These are phyloP conservation scores for Cladochytrium replicatum DNA, from an alignment of 192 early-diverging fungal genomes.

Conservation along the genomic window DNA sequence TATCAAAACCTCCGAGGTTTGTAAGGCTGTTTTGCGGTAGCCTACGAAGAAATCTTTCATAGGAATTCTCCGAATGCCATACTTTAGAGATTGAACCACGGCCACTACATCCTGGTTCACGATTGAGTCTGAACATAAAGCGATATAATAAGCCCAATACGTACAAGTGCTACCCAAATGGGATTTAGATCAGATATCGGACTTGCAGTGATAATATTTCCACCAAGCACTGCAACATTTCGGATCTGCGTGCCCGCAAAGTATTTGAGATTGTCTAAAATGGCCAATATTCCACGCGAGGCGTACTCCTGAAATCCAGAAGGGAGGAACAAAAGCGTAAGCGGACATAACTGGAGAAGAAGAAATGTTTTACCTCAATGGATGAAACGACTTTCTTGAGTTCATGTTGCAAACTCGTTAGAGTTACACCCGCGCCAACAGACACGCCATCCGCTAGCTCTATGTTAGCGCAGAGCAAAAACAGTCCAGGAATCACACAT, in stretches of 20 bases:
- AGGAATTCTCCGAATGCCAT: constrained; percentile 37
- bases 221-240: constrained; percentile 75
- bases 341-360: background rate
- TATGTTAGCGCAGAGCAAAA: background rate
- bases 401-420: constrained; percentile 48
- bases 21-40: constrained; percentile 67
- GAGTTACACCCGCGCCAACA: constrained; percentile 56
- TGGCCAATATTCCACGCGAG: constrained; percentile 51
- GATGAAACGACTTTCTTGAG: constrained; percentile 7
- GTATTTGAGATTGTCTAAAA: constrained; percentile 63
- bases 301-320: constrained; percentile 1
- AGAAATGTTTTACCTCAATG: constrained; percentile 7
- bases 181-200: constrained; percentile 86
- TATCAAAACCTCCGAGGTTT: constrained; percentile 51
- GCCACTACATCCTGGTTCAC: constrained; percentile 33
- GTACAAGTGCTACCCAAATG: constrained; percentile 58
- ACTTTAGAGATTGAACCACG: constrained; percentile 29
- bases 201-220: constrained; percentile 80
- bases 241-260: constrained; percentile 81
- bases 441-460: background rate
- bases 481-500: background rate
- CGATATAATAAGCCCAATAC: background rate
- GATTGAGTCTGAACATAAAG: constrained; percentile 3
- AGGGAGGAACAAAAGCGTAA: background rate
- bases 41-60: constrained; percentile 72